Evolutionary conservation across 306 rosid species (phyloP).

Genomic region (Castanea mollissima): DNA sequence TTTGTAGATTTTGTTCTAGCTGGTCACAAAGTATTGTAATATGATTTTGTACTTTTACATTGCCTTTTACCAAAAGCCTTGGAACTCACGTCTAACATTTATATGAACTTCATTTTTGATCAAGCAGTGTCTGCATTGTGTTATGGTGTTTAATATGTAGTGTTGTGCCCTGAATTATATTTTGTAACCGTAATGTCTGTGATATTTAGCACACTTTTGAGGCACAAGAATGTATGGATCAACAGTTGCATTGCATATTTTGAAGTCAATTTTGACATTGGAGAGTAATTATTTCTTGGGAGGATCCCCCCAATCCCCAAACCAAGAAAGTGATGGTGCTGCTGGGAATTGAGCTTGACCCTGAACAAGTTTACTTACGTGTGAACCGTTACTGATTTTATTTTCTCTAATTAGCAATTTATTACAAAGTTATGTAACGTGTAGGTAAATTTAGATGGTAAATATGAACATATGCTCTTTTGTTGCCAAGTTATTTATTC

Average conservation of each 20-base stretch:
- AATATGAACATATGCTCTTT: not conserved
- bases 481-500: not conserved
- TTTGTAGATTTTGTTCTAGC: not conserved
- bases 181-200: not conserved
- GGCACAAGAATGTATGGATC: not conserved
- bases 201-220: not conserved
- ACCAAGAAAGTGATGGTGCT: not conserved
- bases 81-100: not conserved
- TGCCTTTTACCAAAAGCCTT: not conserved
- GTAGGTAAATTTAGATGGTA: not conserved
- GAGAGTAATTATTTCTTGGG: not conserved
- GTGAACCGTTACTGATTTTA: no score
- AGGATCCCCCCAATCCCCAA: not conserved
- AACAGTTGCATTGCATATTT: not conserved
- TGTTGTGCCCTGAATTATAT: not conserved
- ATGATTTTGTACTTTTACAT: not conserved
- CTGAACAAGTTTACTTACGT: not conserved
- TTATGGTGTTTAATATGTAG: not conserved
- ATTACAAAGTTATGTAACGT: not conserved
- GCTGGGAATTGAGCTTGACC: not conserved
- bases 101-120: not conserved
- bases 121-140: no score
- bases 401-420: no score
- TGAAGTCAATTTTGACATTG: not conserved
- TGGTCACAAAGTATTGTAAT: not conserved